Percentiles rank a stretch among this genome's conserved stretches.
Evolutionary conservation across 2,329 filamentous ascomycete species (phyloP).

Genomic region (Aspergillus sp.): DNA sequence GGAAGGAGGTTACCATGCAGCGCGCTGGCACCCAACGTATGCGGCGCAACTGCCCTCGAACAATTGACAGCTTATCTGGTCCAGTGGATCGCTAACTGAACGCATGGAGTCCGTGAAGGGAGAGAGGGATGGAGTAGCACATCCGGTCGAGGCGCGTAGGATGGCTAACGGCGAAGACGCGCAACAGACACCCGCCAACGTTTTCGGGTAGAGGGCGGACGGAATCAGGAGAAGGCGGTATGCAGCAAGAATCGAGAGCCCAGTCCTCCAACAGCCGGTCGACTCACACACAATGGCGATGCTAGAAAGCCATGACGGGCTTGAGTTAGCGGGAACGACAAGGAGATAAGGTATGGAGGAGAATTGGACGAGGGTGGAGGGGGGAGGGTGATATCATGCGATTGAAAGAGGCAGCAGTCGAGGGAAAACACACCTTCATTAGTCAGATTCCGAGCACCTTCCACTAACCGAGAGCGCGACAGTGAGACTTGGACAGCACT

Average conservation of each 20-base stretch:
- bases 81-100: constrained; percentile 25
- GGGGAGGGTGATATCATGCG: constrained; percentile 13
- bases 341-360: constrained; percentile 2
- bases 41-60: constrained; percentile 22
- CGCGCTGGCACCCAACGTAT: constrained; percentile 15
- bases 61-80: constrained; percentile 24
- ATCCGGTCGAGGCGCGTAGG: constrained; percentile 23
- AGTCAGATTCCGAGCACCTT: constrained; percentile 5
- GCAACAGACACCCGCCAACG: constrained; percentile 14
- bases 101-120: constrained; percentile 30
- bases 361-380: background rate
- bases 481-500: background rate
- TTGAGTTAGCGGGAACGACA: constrained; percentile 4
- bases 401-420: constrained; percentile 6
- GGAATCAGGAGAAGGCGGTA: constrained; percentile 6
- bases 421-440: constrained; percentile 18
- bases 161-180: constrained; percentile 12
- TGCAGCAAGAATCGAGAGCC: constrained; percentile 12
- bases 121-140: constrained; percentile 22
- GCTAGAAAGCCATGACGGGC: constrained; percentile 8
- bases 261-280: constrained; percentile 11
- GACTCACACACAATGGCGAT: constrained; percentile 11
- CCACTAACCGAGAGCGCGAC: background rate
- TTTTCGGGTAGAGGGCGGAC: constrained; percentile 4
- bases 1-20: constrained; percentile 14